Base-by-base conservation (phyloP, 495 filamentous ascomycete genomes). In the Pseudomonodictys pantanalensis region DNA sequence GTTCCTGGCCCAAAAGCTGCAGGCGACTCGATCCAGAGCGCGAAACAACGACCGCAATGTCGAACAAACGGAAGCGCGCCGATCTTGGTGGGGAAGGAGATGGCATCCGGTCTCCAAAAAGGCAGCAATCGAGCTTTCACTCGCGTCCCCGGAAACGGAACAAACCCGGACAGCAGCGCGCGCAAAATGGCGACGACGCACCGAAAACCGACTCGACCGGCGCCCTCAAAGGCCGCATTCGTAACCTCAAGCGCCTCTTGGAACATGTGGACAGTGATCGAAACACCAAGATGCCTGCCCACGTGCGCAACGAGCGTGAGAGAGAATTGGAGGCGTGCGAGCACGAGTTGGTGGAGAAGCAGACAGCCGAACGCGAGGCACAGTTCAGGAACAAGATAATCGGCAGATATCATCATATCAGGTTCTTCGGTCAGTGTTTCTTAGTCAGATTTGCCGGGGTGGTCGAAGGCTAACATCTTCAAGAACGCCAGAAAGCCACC, bases 351-450 rank as follows among this genome's bases (percentile, higher is more conserved):
- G 78, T 72, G 23, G 74, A 77, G 39, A 75, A 76, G 22, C 65
- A 74, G 25, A 72, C 80, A 11, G 83, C 85, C 63, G 85, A 51
- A 22, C 42, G 56, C 29, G 64, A 62, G n/a, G 52, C 54, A 9
- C 49, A 81, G 68, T 72, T 75, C 48, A 81, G 86, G 58, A 80
- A 82, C 59, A 78, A 81, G 52, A 87, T 95, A 81, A 92, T 92
- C 47, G 81, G 79, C 69, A 90, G 84, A 66, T 98, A 96, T 69
- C 92, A 96, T 69, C 96, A 93, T 82, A 88, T 97, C 23, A 79
- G 93, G 46, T 98, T 98, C 71, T 89, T 87, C 80, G 81, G 91
- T 89, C 72, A 48, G 79, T 68, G 24, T n/a, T n/a, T n/a, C n/a
- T n/a, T n/a, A 57, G 10, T 23, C 38, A 28, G 15, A 11, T 55